Conservation (phyloP, 2,329 filamentous ascomycete genomes). For the Fusarium devonianum region DNA sequence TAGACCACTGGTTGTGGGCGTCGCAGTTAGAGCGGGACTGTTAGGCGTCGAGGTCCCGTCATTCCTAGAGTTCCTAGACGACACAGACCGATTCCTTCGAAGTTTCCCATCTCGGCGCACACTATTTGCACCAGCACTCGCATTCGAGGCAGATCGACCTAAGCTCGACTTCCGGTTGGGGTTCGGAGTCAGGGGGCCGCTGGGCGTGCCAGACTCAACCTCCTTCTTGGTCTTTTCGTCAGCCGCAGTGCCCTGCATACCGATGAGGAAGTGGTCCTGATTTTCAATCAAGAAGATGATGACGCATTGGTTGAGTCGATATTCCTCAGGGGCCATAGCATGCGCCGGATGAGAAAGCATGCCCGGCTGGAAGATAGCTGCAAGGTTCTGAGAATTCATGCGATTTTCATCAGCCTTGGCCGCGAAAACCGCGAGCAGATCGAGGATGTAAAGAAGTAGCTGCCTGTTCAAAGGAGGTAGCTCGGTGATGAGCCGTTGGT, state of each 20-base stretch:
- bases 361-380: slow-evolving; percentile 96
- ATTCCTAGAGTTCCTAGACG: slow-evolving; percentile 82
- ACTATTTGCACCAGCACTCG: slow-evolving; percentile 88
- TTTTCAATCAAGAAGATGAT: slow-evolving; percentile 98
- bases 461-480: slow-evolving; percentile 93
- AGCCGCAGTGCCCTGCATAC: slow-evolving; percentile 98
- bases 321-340: slow-evolving; percentile 94
- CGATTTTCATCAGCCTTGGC: slow-evolving; percentile 96
- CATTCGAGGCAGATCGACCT: slow-evolving; percentile 78
- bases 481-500: slow-evolving; percentile 91
- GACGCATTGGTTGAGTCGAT: slow-evolving; percentile 93
- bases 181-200: slow-evolving; percentile 54
- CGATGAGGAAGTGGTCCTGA: slow-evolving; percentile 96
- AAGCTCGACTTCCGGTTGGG: slow-evolving; percentile 60
- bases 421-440: slow-evolving; percentile 94
- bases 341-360: slow-evolving; percentile 93
- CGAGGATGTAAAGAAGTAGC: slow-evolving; percentile 91
- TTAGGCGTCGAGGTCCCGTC: slow-evolving; percentile 76
- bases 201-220: slow-evolving; percentile 72
- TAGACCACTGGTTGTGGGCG: slow-evolving; percentile 64
- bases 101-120: slow-evolving; percentile 81
- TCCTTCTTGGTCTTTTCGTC: slow-evolving; percentile 76
- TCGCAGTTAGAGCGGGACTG: slow-evolving; percentile 62
- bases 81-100: slow-evolving; percentile 88
- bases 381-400: slow-evolving; percentile 94